These are phyloP conservation scores for Amauroascus niger DNA, from an alignment of 2,329 filamentous ascomycete species.

Conservation along the genomic window DNA sequence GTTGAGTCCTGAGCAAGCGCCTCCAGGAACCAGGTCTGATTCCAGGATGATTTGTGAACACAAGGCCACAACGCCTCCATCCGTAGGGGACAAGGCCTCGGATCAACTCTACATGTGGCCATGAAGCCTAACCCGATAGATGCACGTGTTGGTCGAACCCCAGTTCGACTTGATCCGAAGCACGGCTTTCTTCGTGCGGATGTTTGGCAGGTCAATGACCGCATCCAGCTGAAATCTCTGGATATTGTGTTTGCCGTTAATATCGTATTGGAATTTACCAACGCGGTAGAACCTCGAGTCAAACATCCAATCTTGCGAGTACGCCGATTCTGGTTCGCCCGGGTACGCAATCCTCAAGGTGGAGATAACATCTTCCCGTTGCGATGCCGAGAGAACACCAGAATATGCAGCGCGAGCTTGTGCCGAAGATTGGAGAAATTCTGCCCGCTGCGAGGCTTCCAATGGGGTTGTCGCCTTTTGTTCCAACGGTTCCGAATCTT, in stretches of 20 bases:
- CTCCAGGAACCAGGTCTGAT: not conserved
- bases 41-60: not conserved
- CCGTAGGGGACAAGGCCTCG: not conserved
- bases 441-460: not conserved
- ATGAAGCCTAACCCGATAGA: constrained; percentile 40
- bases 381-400: constrained; percentile 14
- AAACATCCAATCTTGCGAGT: constrained; percentile 30
- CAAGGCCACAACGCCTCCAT: too few relatives aligned
- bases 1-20: not conserved
- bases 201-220: constrained; percentile 28
- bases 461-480: not conserved
- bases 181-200: constrained; percentile 33
- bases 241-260: constrained; percentile 26
- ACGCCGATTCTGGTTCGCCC: constrained; percentile 25
- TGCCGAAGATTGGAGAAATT: constrained; percentile 2
- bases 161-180: constrained; percentile 38
- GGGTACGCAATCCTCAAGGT: constrained; percentile 26
- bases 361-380: constrained; percentile 27
- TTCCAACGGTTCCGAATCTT: not conserved
- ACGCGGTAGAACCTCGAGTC: constrained; percentile 33
- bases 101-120: constrained; percentile 26
- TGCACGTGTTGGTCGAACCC: constrained; percentile 35
- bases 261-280: constrained; percentile 33
- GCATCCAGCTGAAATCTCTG: constrained; percentile 35
- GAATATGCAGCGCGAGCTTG: constrained; percentile 2